Percentiles rank a stretch among this genome's conserved stretches.
Evolutionary conservation across 1,284 basidiomycete species (phyloP).

Genomic region (Boletellus deceptivus): DNA sequence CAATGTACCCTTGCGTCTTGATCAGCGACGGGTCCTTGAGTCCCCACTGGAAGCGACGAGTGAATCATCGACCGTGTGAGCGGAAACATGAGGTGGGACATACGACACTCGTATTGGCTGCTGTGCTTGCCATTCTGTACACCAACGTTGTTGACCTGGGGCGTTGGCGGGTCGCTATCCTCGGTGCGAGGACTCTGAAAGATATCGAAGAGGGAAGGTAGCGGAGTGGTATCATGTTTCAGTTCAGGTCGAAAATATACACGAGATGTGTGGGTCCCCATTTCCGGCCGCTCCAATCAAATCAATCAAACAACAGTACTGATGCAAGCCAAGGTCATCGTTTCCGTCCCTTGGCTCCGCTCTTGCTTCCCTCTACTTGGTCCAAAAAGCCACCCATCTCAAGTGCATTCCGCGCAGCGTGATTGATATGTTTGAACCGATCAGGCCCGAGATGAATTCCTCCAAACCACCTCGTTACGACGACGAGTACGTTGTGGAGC

Average conservation of each 20-base stretch:
- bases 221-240: slow-evolving; percentile 16
- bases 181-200: slow-evolving; percentile 20
- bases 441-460: slow-evolving; percentile 84
- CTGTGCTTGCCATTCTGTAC: slow-evolving; percentile 36
- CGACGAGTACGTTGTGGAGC: slow-evolving; percentile 77
- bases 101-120: slow-evolving; percentile 21
- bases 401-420: slow-evolving; percentile 83
- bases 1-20: slow-evolving; percentile 74
- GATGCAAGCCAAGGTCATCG: slow-evolving; percentile 18
- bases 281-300: background rate
- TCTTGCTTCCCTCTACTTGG: slow-evolving; percentile 21
- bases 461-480: slow-evolving; percentile 82
- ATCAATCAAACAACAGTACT: background rate
- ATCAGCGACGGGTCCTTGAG: slow-evolving; percentile 76
- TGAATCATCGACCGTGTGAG: background rate
- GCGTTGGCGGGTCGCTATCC: slow-evolving; percentile 5
- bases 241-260: background rate
- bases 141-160: slow-evolving; percentile 12
- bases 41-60: slow-evolving; percentile 49
- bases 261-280: background rate
- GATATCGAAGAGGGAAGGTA: slow-evolving; percentile 14
- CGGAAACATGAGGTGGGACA: slow-evolving; percentile 1
- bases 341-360: slow-evolving; percentile 27
- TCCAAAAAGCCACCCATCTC: slow-evolving; percentile 81
- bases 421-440: slow-evolving; percentile 91